Evolutionary conservation across 441 rosid genomes (phyloP), one percentile per base, ranked within the genome.

Genomic region (Brassica balearica): DNA sequence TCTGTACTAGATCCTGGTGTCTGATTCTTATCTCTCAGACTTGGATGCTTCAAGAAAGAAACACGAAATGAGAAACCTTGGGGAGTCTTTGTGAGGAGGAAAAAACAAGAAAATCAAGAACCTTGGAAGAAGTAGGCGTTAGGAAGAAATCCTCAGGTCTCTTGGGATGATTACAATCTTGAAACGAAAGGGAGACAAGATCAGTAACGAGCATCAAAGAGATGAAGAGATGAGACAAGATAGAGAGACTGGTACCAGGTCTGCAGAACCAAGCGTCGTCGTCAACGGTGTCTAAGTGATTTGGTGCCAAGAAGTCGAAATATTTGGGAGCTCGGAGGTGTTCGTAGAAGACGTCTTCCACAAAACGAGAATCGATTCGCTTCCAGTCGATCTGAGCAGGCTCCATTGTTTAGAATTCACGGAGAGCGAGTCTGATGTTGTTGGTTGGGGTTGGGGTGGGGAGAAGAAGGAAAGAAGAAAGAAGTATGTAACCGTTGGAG

Each of bases 341-440:
- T 86, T 92, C 98, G 72, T 96, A 91, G 32, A 87, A 79, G 5
- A 73, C 79, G 71, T 92, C 97, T 80, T 91, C 92, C 0, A 84
- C 89, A 80, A 86, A 96, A 59, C 87, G 84, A 23, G 93, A 93
- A 11, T 92, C 93, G 20, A 94, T 73, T 72, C 84, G 86, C 71
- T 87, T 92, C 98, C 99, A 96, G 48, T 96, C 99, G 62, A 95
- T 95, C 55, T 91, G 89, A 2, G 95, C 98, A 17, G 97, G 89
- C 74, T 95, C 98, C 98, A 95, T 92, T 7, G 6, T 9, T 2
- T 14, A 72, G 66, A 51, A n/a, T 0, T 58, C 65, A 32, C 25
- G 71, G 73, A 60, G 48, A 70, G 68, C 43, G 29, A 73, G 62
- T 43, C 22, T 23, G 23, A 3, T 55, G 25, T 19, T 17, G 11